A percentile compares a stretch with the other conserved stretches of the same genome.
Evolutionary conservation across 257 asterid genomes (phyloP).

Genomic region (Schizonepeta tenuifolia): DNA sequence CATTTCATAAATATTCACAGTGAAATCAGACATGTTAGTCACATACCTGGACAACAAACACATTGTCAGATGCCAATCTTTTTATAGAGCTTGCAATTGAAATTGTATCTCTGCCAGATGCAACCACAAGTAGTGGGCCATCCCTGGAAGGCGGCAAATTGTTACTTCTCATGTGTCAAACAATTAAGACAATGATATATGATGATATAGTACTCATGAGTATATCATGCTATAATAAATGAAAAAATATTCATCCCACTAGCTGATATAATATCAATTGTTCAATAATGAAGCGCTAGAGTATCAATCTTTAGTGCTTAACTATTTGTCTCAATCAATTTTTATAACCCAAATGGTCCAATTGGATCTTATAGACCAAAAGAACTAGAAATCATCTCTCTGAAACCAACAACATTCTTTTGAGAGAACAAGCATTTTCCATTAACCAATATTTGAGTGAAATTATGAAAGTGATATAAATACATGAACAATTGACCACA

Average conservation of each 20-base stretch:
- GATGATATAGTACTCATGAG: neutral
- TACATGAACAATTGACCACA: neutral
- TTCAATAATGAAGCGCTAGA: neutral
- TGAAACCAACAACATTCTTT: neutral
- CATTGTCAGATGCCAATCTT: slow-evolving; percentile 86
- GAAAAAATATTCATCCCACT: neutral
- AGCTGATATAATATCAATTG: neutral
- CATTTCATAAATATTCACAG: neutral
- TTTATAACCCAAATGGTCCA: slow-evolving; percentile 13
- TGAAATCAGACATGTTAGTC: slow-evolving; percentile 14
- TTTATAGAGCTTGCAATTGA: slow-evolving; percentile 90
- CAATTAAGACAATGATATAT: slow-evolving; percentile 22
- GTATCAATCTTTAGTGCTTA: neutral
- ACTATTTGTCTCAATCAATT: neutral
- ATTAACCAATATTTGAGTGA: slow-evolving; percentile 14
- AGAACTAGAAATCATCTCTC: neutral
- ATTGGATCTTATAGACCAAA: slow-evolving; percentile 17
- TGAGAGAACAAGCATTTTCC: slow-evolving; percentile 3
- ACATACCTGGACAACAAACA: slow-evolving; percentile 88
- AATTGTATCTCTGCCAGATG: slow-evolving; percentile 97
- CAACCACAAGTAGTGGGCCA: slow-evolving; percentile 97
- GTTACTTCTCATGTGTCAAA: slow-evolving; percentile 28
- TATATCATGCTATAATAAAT: slow-evolving; percentile 10
- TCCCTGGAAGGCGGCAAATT: slow-evolving; percentile 62
- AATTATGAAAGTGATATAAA: neutral